Percentiles rank a stretch among this genome's conserved stretches.
phyloP scores from a whole-genome alignment of 805 yeast genomes.

The Teunomyces cretensis region DNA sequence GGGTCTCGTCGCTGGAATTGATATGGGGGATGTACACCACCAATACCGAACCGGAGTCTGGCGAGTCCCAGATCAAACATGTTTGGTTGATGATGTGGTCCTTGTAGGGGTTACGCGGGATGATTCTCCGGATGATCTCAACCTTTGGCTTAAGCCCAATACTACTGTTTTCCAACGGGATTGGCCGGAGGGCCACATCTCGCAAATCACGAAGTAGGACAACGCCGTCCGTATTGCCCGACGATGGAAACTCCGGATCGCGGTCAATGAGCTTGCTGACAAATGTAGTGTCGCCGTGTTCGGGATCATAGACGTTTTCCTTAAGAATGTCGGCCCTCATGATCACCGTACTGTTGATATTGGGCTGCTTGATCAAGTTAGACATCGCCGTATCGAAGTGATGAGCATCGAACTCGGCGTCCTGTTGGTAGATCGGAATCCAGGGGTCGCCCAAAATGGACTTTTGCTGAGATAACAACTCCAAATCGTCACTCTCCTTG shows the following conservation, averaged over 20 bases:
- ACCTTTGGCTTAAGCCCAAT: conserved; percentile 32
- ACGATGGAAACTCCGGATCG: conserved; percentile 34
- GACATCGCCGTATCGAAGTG: conserved; percentile 78
- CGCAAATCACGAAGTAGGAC: conserved; percentile 33
- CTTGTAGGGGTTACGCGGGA: conserved; percentile 89
- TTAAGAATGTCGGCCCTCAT: conserved; percentile 80
- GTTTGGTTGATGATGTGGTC: conserved; percentile 85
- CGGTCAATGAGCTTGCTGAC: conserved; percentile 24
- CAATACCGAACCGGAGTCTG: conserved; percentile 40
- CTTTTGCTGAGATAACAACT: conserved; percentile 8
- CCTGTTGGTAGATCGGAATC: conserved; percentile 56
- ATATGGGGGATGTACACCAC: conserved; percentile 82
- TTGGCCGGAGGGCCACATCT: conserved; percentile 30
- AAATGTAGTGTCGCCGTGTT: conserved; percentile 27
- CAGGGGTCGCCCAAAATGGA: conserved; percentile 60
- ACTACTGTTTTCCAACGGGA: conserved; percentile 23
- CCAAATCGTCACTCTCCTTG: conserved; percentile 5
- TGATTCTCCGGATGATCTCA: conserved; percentile 74
- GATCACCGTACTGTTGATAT: conserved; percentile 88
- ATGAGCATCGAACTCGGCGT: conserved; percentile 47
- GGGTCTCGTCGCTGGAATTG: conserved; percentile 55
- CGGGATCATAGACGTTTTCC: conserved; percentile 45
- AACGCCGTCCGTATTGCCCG: conserved; percentile 16
- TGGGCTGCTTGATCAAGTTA: conserved; percentile 78
- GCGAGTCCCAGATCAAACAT: conserved; percentile 50